Evolutionary conservation across 2,329 filamentous ascomycete species (phyloP).

Genomic region (Fusarium foetens): DNA sequence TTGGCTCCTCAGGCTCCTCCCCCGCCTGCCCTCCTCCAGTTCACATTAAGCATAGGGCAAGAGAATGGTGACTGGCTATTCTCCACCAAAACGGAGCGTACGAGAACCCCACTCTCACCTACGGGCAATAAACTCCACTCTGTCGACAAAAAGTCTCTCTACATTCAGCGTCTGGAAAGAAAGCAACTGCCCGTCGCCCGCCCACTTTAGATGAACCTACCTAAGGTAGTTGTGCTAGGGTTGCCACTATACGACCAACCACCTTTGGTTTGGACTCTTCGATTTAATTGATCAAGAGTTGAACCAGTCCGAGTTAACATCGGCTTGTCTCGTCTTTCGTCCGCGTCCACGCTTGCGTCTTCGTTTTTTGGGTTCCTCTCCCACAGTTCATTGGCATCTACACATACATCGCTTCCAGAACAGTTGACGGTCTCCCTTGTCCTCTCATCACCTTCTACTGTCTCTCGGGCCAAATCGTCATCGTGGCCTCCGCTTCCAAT

Average conservation of each 20-base stretch:
- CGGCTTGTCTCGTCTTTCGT: constrained; percentile 14
- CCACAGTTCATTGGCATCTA: constrained; percentile 23
- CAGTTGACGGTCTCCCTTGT: constrained; percentile 5
- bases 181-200: neutral
- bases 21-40: constrained; percentile 8
- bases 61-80: constrained; percentile 7
- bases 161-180: constrained; percentile 20
- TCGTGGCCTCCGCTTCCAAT: constrained; percentile 4
- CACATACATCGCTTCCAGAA: constrained; percentile 15
- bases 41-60: constrained; percentile 1
- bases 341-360: neutral
- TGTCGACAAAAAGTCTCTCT: constrained; percentile 37
- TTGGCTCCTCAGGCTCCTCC: constrained; percentile 18
- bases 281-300: neutral
- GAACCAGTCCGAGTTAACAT: constrained; percentile 2
- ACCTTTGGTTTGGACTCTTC: constrained; percentile 23
- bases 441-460: neutral
- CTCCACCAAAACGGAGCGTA: constrained; percentile 8
- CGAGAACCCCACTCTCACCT: constrained; percentile 27
- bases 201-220: neutral
- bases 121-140: constrained; percentile 21
- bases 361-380: constrained; percentile 17
- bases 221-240: neutral
- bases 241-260: constrained; percentile 38
- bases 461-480: neutral